A percentile compares a stretch with the other conserved stretches of the same genome.
phyloP scores from a whole-genome alignment of 306 rosid species.

The Prunus padus region DNA sequence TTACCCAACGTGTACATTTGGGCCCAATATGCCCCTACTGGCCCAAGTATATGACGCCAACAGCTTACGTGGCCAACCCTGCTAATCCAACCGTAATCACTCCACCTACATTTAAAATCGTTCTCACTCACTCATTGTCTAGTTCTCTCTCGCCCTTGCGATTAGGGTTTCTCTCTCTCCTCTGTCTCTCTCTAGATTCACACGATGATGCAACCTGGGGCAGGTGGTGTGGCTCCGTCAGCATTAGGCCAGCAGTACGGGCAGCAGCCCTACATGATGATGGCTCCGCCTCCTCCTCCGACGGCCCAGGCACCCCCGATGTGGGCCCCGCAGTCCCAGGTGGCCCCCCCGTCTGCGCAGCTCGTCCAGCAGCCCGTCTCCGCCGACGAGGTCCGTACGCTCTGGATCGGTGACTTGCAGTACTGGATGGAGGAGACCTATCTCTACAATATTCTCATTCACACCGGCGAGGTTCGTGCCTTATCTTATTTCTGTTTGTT shows the following conservation, averaged over 20 bases:
- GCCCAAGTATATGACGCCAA: slow-evolving; percentile 7
- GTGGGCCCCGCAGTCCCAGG: slow-evolving; percentile 58
- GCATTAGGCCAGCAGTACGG: slow-evolving; percentile 52
- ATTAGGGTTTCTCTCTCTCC: slow-evolving; percentile 53
- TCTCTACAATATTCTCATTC: slow-evolving; percentile 57
- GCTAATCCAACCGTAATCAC: slow-evolving; percentile 10
- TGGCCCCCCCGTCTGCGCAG: slow-evolving; percentile 37
- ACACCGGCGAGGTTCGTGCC: slow-evolving; percentile 71
- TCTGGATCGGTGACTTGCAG: slow-evolving; percentile 97
- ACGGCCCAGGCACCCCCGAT: slow-evolving; percentile 33
- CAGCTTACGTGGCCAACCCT: slow-evolving; percentile 10
- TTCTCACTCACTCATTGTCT: neutral
- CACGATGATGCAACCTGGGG: slow-evolving; percentile 84
- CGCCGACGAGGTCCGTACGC: slow-evolving; percentile 86
- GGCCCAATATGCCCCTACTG: neutral
- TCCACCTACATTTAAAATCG: neutral
- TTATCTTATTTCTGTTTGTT: neutral
- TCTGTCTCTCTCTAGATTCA: slow-evolving; percentile 20
- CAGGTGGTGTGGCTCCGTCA: slow-evolving; percentile 62
- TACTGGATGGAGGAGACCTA: slow-evolving; percentile 96
- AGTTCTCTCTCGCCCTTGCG: slow-evolving; percentile 18
- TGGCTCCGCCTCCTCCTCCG: slow-evolving; percentile 63
- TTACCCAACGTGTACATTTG: too few species aligned
- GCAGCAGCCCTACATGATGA: slow-evolving; percentile 76
- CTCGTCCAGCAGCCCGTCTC: slow-evolving; percentile 23